Base-by-base conservation (phyloP, 2,329 filamentous ascomycete species). In the Ophiosphaerella korrae region DNA sequence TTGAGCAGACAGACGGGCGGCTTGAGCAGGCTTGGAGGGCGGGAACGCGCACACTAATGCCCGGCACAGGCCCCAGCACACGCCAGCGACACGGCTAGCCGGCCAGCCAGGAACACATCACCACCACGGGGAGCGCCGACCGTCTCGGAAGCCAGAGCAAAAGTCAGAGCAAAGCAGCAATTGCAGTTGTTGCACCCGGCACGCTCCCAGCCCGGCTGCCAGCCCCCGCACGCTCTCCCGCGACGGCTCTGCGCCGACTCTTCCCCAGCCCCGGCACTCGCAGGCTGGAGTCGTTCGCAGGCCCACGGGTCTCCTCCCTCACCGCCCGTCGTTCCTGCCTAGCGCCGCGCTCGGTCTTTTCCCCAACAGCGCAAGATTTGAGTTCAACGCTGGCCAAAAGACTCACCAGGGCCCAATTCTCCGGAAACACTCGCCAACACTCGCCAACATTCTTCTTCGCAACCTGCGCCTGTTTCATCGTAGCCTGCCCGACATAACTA, bases 271-370 rank as follows among this genome's bases (percentile, higher is more conserved):
- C 31, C 38, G 24, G 46, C 29, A 50, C 57, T 3, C 18, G 18
- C n/a, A 8, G 26, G 3, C 26, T 29, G 26, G 7, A 23, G 41
- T 33, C 23, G 13, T 38, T 46, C 51, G 34, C 48, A 35, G 40
- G 51, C 59, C 55, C 51, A 59, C 65, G 66, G 67, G 53, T 68
- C 66, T 64, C 66, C 67, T 58, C 26, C 26, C 67, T 64, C 64
- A 70, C 66, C 64, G 67, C 68, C 62, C 64, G 62, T 41, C 36
- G 37, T 35, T 41, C 32, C 36, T 46, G 35, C 36, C 24, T 46
- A 46, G 44, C 44, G 44, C 35, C 36, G 47, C 16, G 42, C 44
- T 37, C 62, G 60, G 60, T 48, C 57, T 58, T 55, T 29, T 50
- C 57, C 62, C 63, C 65, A 68, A 66, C 64, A 60, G 60, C 49